Evolutionary conservation across 129 eudicot genomes (phyloP).

Genomic region (Tagetes erecta): DNA sequence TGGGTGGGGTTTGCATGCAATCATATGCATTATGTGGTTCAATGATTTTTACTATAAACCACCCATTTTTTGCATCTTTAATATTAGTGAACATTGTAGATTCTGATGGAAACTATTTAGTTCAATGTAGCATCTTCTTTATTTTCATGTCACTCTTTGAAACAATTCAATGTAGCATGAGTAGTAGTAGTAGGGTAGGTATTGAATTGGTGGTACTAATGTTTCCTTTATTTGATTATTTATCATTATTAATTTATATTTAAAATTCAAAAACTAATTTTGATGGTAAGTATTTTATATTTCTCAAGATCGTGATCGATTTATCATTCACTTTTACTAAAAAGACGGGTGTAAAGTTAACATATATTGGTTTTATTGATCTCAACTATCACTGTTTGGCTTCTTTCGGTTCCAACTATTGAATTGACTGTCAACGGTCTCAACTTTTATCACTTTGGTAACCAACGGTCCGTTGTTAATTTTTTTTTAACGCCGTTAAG

Average conservation of each 20-base stretch:
- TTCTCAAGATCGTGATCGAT: too few relatives aligned
- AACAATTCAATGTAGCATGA: slow-evolving; percentile 17
- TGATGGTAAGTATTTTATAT: neutral
- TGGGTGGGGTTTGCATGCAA: slow-evolving; percentile 5
- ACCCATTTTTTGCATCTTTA: slow-evolving; percentile 29
- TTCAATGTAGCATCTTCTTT: slow-evolving; percentile 21
- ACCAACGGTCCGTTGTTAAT: too few relatives aligned
- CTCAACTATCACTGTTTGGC: too few relatives aligned
- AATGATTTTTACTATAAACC: slow-evolving; percentile 17
- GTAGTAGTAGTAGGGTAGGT: neutral
- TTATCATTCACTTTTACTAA: too few relatives aligned
- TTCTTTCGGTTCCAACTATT: too few relatives aligned
- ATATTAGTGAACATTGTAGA: slow-evolving; percentile 9
- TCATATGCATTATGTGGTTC: neutral
- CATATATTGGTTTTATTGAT: too few relatives aligned
- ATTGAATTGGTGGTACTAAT: neutral
- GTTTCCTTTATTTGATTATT: slow-evolving; percentile 2
- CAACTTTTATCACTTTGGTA: too few relatives aligned
- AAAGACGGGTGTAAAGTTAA: too few relatives aligned
- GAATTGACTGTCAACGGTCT: too few relatives aligned
- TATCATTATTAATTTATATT: neutral
- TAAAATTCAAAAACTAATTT: neutral
- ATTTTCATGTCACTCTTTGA: neutral
- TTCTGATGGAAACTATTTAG: neutral
- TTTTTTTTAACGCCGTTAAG: too few relatives aligned